A percentile compares a stretch with the other conserved stretches of the same genome.
phyloP scores from a whole-genome alignment of 305 asterid genomes.

The Fraxinus platypoda region DNA sequence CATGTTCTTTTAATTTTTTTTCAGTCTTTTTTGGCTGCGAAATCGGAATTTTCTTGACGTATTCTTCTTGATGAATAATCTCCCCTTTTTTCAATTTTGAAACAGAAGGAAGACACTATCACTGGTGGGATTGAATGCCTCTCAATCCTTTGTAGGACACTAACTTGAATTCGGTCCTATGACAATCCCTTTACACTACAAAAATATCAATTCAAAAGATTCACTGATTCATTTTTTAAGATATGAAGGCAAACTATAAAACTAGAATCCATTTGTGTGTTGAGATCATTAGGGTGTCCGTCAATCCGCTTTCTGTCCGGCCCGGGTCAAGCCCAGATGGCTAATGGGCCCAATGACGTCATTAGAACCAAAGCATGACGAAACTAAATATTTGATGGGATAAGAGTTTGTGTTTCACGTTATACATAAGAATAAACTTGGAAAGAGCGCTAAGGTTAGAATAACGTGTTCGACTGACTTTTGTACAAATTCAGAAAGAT shows the following conservation, averaged over 20 bases:
- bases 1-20: background rate
- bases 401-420: background rate
- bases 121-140: background rate
- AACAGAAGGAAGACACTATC: background rate
- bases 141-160: background rate
- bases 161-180: background rate
- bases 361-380: slow-evolving; percentile 30
- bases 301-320: background rate
- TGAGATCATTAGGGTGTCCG: background rate
- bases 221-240: background rate
- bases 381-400: background rate
- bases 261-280: background rate
- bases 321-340: background rate
- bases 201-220: background rate
- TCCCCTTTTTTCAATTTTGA: background rate
- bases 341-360: slow-evolving; percentile 10
- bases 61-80: background rate
- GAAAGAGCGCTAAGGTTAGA: background rate
- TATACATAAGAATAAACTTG: background rate
- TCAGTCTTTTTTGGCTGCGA: background rate
- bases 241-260: background rate
- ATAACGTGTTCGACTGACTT: background rate
- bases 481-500: background rate
- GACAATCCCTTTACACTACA: background rate
- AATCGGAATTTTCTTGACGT: background rate